phyloP scores from a whole-genome alignment of 2,329 filamentous ascomycete genomes.

The Salinomyces thailandicus region DNA sequence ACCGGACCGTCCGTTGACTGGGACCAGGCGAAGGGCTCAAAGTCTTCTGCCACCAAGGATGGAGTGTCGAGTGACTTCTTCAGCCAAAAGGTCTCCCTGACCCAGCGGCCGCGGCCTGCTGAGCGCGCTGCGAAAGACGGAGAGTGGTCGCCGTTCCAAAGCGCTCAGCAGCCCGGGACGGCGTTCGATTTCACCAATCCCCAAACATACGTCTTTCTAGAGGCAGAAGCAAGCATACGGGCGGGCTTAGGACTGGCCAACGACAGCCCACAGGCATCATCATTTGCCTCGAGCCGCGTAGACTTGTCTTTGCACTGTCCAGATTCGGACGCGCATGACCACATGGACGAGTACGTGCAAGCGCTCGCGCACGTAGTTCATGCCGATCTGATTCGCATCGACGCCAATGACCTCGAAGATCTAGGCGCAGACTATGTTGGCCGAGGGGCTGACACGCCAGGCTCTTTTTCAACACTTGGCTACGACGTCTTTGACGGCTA shows the following conservation, averaged over 20 bases:
- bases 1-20: not conserved
- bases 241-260: slow-evolving; percentile 15
- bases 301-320: slow-evolving; percentile 41
- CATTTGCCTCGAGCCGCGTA: slow-evolving; percentile 18
- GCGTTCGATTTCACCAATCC: not conserved
- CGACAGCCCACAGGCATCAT: slow-evolving; percentile 8
- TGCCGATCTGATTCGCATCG: slow-evolving; percentile 58
- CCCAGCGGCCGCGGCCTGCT: not conserved
- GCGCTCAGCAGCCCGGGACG: not conserved
- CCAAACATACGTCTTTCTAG: slow-evolving; percentile 10
- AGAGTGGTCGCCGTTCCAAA: not conserved
- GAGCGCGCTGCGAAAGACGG: not conserved
- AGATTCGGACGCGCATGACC: slow-evolving; percentile 39
- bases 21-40: not conserved
- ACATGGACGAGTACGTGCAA: slow-evolving; percentile 51
- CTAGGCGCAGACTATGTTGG: slow-evolving; percentile 61
- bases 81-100: not conserved
- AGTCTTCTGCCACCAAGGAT: not conserved
- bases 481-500: slow-evolving; percentile 44
- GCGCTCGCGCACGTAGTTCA: slow-evolving; percentile 50
- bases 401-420: slow-evolving; percentile 59
- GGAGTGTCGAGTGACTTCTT: not conserved
- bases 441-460: slow-evolving; percentile 40
- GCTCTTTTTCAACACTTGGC: slow-evolving; percentile 34
- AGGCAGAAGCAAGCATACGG: slow-evolving; percentile 18